phyloP scores from a whole-genome alignment of 352 stramenopile genomes.

The Achlya hypogyna region DNA sequence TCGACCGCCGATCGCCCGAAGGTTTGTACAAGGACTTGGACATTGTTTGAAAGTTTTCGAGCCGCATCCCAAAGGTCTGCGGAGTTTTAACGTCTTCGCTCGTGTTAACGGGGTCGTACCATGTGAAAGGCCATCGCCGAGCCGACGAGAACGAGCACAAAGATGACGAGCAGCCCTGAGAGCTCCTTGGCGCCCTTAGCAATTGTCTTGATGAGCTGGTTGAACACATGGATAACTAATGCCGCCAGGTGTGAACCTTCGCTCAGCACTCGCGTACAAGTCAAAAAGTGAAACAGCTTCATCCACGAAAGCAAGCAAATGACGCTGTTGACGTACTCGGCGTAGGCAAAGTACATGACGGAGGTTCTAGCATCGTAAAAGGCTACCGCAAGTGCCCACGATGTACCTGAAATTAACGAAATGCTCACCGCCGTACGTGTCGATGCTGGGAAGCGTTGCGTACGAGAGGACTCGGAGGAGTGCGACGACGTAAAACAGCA shows the following conservation, averaged over 20 bases:
- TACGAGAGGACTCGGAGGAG: not conserved
- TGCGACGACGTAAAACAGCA: constrained; percentile 12
- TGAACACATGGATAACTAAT: constrained; percentile 6
- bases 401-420: constrained; percentile 12
- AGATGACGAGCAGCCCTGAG: constrained; percentile 7
- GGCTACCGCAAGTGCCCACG: not conserved
- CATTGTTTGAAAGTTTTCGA: constrained; percentile 17
- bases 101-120: too few species aligned
- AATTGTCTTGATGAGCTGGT: constrained; percentile 17
- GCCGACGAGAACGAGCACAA: constrained; percentile 7
- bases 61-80: constrained; percentile 13
- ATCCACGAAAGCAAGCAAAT: constrained; percentile 15
- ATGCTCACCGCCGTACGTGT: not conserved
- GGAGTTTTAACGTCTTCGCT: not conserved
- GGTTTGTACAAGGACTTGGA: not conserved
- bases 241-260: not conserved
- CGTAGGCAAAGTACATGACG: not conserved
- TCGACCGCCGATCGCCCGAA: not conserved
- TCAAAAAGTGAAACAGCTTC: constrained; percentile 15
- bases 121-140: constrained; percentile 18
- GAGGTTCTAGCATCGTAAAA: not conserved
- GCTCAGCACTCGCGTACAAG: not conserved
- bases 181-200: constrained; percentile 10
- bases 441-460: not conserved
- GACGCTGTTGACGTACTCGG: not conserved